Evolutionary conservation across 108 stramenopile species (phyloP).

Genomic region (Cyclotella sp.): DNA sequence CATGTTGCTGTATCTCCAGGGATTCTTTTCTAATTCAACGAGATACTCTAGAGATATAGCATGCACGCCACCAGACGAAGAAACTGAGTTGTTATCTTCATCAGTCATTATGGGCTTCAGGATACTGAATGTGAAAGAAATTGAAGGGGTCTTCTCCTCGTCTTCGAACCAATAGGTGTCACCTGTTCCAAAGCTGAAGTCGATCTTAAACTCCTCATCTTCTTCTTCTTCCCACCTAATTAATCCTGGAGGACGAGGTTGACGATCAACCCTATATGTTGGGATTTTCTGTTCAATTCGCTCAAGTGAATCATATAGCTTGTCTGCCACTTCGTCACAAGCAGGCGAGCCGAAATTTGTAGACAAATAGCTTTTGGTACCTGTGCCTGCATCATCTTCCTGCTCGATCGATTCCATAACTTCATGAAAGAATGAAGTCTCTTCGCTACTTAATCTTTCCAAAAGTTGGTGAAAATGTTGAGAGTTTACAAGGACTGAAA

Average conservation of each 20-base stretch:
- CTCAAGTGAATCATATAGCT: slow-evolving; percentile 65
- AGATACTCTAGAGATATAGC: slow-evolving; percentile 65
- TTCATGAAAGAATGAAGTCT: slow-evolving; percentile 78
- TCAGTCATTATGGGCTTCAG: slow-evolving; percentile 49
- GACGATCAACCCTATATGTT: slow-evolving; percentile 69
- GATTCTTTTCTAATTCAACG: slow-evolving; percentile 73
- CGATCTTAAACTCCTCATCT: slow-evolving; percentile 51
- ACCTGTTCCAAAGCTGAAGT: slow-evolving; percentile 38
- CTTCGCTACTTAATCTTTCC: slow-evolving; percentile 67
- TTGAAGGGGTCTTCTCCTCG: slow-evolving; percentile 43
- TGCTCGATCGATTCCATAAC: slow-evolving; percentile 71
- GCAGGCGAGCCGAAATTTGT: slow-evolving; percentile 43
- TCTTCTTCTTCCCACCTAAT: slow-evolving; percentile 53
- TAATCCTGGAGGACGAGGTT: slow-evolving; percentile 26
- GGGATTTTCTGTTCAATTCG: slow-evolving; percentile 81
- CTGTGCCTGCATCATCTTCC: slow-evolving; percentile 38
- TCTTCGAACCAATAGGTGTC: slow-evolving; percentile 37
- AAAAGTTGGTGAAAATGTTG: slow-evolving; percentile 88
- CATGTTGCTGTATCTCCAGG: slow-evolving; percentile 74
- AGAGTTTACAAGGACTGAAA: slow-evolving; percentile 79
- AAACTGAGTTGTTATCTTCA: slow-evolving; percentile 12
- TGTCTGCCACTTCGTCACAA: slow-evolving; percentile 53
- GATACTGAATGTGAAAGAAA: slow-evolving; percentile 55
- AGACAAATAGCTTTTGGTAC: slow-evolving; percentile 29
- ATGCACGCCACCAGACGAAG: slow-evolving; percentile 42